A percentile compares a stretch with the other conserved stretches of the same genome.
Evolutionary conservation across 2,329 filamentous ascomycete genomes (phyloP).

Genomic region (Venturiaceae sp.): DNA sequence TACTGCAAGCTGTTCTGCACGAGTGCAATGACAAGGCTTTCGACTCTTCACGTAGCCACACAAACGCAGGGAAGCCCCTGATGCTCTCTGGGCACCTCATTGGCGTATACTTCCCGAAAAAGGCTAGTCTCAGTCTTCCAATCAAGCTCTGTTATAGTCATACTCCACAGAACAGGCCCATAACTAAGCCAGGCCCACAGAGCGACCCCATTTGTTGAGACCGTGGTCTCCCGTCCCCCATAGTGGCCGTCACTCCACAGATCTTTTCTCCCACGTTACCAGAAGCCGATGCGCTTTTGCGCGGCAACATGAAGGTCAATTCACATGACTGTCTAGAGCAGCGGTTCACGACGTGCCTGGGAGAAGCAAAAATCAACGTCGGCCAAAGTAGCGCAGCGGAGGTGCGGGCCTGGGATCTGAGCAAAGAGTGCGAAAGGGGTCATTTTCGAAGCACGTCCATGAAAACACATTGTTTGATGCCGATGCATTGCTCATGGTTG

Average conservation of each 20-base stretch:
- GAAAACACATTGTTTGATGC: not conserved
- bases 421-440: not conserved
- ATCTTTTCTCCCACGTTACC: constrained; percentile 7
- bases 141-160: not conserved
- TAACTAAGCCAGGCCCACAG: constrained; percentile 3
- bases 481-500: constrained; percentile 4
- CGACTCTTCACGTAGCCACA: not conserved
- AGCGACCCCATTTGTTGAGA: constrained; percentile 7
- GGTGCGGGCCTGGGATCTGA: not conserved
- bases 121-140: not conserved
- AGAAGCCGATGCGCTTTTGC: not conserved
- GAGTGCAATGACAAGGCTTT: not conserved
- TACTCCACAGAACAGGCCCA: not conserved
- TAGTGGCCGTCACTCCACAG: constrained; percentile 9
- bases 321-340: constrained; percentile 16
- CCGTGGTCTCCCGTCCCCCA: not conserved
- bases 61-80: constrained; percentile 1
- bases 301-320: constrained; percentile 7
- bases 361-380: constrained; percentile 19
- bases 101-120: not conserved
- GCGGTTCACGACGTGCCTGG: constrained; percentile 12
- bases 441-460: not conserved
- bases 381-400: constrained; percentile 6
- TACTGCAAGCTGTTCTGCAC: not conserved
- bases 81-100: not conserved